Conservation (phyloP, 1,284 basidiomycete species). For the Ustilago lituana region DNA sequence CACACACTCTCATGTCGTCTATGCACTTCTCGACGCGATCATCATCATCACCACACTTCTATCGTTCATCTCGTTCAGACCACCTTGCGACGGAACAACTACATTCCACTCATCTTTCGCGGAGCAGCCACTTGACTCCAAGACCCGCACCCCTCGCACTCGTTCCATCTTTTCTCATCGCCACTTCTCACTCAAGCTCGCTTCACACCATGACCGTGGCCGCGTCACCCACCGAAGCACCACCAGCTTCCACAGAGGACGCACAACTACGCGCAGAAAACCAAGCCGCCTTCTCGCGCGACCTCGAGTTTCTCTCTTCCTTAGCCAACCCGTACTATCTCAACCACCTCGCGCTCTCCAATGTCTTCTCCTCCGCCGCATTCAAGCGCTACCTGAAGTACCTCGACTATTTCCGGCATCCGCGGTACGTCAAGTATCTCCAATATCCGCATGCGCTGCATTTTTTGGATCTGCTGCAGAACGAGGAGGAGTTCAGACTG, state of each 20-base stretch:
- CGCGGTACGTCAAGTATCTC: constrained; percentile 56
- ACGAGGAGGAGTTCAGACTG: constrained; percentile 50
- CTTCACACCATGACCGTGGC: constrained; percentile 4
- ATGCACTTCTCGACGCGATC: too few species aligned
- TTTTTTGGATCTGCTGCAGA: constrained; percentile 54
- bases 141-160: too few species aligned
- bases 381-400: constrained; percentile 58
- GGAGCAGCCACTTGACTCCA: too few species aligned
- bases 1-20: too few species aligned
- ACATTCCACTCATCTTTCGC: too few species aligned
- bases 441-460: constrained; percentile 60
- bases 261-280: constrained; percentile 27
- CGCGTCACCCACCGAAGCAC: neutral
- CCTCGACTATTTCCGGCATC: constrained; percentile 57
- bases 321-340: constrained; percentile 63
- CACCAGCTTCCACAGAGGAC: neutral
- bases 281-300: constrained; percentile 56
- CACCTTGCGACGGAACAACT: too few species aligned
- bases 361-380: constrained; percentile 40
- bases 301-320: constrained; percentile 61
- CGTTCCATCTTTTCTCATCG: neutral
- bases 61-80: too few species aligned
- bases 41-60: too few species aligned
- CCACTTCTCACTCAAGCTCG: neutral
- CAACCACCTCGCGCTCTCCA: constrained; percentile 54